Percentiles rank a stretch among this genome's conserved stretches.
Evolutionary conservation across 2,329 filamentous ascomycete species (phyloP).

Genomic region (Botryotinia globosa): DNA sequence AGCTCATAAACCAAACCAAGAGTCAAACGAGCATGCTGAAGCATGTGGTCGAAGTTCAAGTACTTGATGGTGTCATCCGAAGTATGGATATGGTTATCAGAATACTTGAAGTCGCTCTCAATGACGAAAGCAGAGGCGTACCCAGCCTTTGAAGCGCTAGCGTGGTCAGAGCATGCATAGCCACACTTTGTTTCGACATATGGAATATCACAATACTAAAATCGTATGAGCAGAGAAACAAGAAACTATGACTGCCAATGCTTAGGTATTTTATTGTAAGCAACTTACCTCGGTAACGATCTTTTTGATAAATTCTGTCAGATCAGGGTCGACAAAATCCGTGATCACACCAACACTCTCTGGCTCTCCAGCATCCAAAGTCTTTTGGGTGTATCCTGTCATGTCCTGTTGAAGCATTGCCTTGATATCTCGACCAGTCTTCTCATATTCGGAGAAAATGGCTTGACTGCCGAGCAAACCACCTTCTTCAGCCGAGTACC

Average conservation of each 20-base stretch:
- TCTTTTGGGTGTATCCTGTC: slow-evolving; percentile 85
- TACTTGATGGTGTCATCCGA: slow-evolving; percentile 69
- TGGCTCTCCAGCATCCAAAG: slow-evolving; percentile 73
- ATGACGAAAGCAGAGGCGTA: slow-evolving; percentile 76
- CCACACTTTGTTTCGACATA: slow-evolving; percentile 86
- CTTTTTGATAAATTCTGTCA: slow-evolving; percentile 89
- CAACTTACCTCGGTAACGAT: slow-evolving; percentile 65
- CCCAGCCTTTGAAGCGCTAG: slow-evolving; percentile 69
- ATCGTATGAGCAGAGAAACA: slow-evolving; percentile 18
- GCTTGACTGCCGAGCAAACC: slow-evolving; percentile 85
- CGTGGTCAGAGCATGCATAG: slow-evolving; percentile 78
- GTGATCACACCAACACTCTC: slow-evolving; percentile 92
- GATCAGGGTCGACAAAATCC: slow-evolving; percentile 77
- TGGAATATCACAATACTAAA: slow-evolving; percentile 82
- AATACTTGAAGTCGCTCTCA: slow-evolving; percentile 66
- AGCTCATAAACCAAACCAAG: slow-evolving; percentile 82
- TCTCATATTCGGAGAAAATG: slow-evolving; percentile 80
- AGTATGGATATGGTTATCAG: slow-evolving; percentile 67
- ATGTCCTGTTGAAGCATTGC: slow-evolving; percentile 99
- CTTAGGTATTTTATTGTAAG: slow-evolving; percentile 6
- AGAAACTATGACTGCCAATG: not conserved
- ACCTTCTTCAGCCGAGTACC: slow-evolving; percentile 82
- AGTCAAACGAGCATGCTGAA: slow-evolving; percentile 83
- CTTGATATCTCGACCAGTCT: slow-evolving; percentile 71
- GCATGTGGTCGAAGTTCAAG: slow-evolving; percentile 83